Base-by-base conservation (phyloP, 2,329 filamentous ascomycete species). In the Ophiocordyceps polyrhachis-furcata region DNA sequence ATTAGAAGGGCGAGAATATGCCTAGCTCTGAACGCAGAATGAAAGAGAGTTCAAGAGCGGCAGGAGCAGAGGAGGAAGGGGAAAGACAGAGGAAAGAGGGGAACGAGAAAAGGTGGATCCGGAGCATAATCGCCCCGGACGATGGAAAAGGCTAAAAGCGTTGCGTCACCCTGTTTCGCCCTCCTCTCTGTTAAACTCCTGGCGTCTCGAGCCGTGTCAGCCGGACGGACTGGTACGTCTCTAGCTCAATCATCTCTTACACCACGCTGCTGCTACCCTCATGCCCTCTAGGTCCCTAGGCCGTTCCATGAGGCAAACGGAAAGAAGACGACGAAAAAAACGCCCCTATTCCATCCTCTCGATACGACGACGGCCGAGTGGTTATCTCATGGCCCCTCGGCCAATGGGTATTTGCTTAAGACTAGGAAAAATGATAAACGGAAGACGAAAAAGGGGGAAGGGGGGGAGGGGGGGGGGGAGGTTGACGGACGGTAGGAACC, bases 361-460 rank as follows among this genome's bases (percentile, higher is more conserved):
- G 25, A 28, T 4, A 28, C 25, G 25, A 11, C n/a, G n/a, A n/a
- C n/a, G n/a, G n/a, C n/a, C n/a, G n/a, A n/a, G n/a, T n/a, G n/a
- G n/a, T n/a, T n/a, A n/a, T 35, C 6, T 35, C 13, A 14, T 15
- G 13, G n/a, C 31, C 13, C 31, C 31, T 35, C 15, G 32, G n/a
- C 32, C 15, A 17, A 37, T 37, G 32, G 32, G 32, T 37, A 37
- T 37, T 17, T 37, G 32, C 14, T 9, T 17, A 5, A 37, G 32
- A 37, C 32, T 37, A 37, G 13, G 17, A 6, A n/a, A 3, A 49
- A 43, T 43, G 42, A 49, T 42, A 46, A 38, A 19, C 32, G n/a
- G 20, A 28, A 28, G 25, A 11, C 4, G 23, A 25, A 5, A 25
- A 25, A 25, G 8, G 8, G 23, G 8, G 23, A 25, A 25, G 4